Base-by-base conservation (phyloP, 2,329 filamentous ascomycete genomes). In the Aspergillus pseudonomiae region DNA sequence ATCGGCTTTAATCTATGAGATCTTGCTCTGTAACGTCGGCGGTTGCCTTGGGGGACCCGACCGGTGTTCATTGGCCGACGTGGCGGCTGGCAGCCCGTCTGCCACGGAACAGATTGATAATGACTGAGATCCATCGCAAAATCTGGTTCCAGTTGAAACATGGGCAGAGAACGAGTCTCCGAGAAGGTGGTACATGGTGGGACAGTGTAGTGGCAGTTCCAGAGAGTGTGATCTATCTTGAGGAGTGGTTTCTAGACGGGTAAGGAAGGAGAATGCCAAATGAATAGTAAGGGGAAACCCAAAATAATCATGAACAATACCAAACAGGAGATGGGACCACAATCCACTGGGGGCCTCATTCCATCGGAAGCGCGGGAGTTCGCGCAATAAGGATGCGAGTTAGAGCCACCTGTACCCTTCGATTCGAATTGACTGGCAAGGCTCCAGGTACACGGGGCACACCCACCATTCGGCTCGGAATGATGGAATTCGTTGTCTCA, bases 21-120 rank as follows among this genome's bases (percentile, higher is more conserved):
- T 55, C 52, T 55, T 6, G 34, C 14, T 55, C 52, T 55, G 52
- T 55, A 55, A 55, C 52, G n/a, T 34, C 36, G 28, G n/a, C 32
- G 32, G 52, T 55, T 39, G 52, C 52, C 52, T 55, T 55, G 52
- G 21, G 32, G 32, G 32, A 36, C 12, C 52, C 52, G 52, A 55
- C 32, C 32, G n/a, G 50, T 55, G 32, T 55, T 55, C 52, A 55
- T 55, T 55, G 52, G 52, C 52, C 52, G 32, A 55, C 32, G 32
- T 55, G n/a, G 52, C 52, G 52, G 52, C 52, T 55, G 52, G 52
- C 52, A 55, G 21, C 52, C 52, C 52, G 52, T 39, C 52, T n/a
- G 21, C 52, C 52, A 55, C 52, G 52, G 52, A 55, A 39, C 24
- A 34, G 50, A 54, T 54, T 54, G 50, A 54, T 54, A 54, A 36